Conservation (phyloP, 306 rosid species). For the Acmispon strigosus region DNA sequence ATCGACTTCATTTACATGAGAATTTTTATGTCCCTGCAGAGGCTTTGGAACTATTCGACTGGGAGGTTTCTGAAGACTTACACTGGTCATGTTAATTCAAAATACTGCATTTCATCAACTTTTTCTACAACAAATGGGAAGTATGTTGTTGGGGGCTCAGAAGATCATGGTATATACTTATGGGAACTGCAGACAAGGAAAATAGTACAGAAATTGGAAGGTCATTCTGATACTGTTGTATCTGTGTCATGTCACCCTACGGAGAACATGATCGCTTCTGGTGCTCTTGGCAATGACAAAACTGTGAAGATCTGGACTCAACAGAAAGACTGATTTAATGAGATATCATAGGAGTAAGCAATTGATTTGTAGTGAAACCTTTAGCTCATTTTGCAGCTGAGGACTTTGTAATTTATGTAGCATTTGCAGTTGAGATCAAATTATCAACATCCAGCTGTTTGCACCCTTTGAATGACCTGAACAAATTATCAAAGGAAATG, state of each 20-base stretch:
- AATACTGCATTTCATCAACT: constrained; percentile 73
- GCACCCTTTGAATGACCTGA: too few relatives aligned
- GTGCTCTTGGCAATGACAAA: constrained; percentile 87
- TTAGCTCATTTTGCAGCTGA: constrained; percentile 15
- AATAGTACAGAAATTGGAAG: constrained; percentile 87
- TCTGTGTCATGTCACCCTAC: constrained; percentile 90
- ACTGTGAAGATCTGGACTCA: constrained; percentile 93
- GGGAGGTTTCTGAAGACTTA: constrained; percentile 91
- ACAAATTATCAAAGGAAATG: too few relatives aligned
- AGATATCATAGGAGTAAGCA: not conserved
- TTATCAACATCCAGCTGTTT: not conserved
- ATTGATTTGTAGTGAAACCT: not conserved
- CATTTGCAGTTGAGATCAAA: constrained; percentile 1
- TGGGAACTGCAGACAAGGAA: constrained; percentile 87
- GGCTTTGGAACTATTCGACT: constrained; percentile 92
- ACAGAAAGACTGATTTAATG: constrained; percentile 39
- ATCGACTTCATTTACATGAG: not conserved
- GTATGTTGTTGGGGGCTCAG: constrained; percentile 89
- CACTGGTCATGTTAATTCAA: constrained; percentile 74
- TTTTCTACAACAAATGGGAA: constrained; percentile 85
- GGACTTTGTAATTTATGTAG: not conserved
- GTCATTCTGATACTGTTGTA: constrained; percentile 82
- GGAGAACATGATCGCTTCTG: constrained; percentile 88
- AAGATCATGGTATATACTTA: constrained; percentile 68
- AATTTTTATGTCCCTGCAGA: constrained; percentile 41